phyloP scores from a whole-genome alignment of 306 rosid genomes.

The Begonia fuchsioides region DNA sequence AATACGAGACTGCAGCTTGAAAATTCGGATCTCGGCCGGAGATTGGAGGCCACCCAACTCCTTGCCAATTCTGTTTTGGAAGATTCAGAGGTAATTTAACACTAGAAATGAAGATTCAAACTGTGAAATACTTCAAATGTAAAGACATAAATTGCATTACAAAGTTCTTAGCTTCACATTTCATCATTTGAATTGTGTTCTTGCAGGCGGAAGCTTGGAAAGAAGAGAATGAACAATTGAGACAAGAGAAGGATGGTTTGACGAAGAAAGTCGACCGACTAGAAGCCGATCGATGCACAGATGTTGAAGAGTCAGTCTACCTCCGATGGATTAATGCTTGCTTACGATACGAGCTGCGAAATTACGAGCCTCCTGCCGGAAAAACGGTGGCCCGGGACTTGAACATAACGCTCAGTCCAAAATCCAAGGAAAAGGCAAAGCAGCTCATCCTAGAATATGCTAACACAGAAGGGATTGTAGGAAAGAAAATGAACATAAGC shows the following conservation, averaged over 20 bases:
- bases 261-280: conserved; percentile 45
- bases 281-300: conserved; percentile 42
- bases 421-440: conserved; percentile 78
- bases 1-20: conserved; percentile 43
- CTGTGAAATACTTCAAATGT: too few relatives aligned
- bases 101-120: too few relatives aligned
- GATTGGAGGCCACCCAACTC: conserved; percentile 66
- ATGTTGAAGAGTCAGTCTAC: conserved; percentile 74
- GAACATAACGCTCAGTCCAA: conserved; percentile 56
- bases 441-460: conserved; percentile 79
- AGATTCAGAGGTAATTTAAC: conserved; percentile 58
- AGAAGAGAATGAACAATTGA: conserved; percentile 30
- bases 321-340: conserved; percentile 91
- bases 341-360: conserved; percentile 61
- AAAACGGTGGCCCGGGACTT: conserved; percentile 75
- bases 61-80: conserved; percentile 69
- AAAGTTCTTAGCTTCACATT: too few relatives aligned
- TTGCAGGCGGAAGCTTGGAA: conserved; percentile 33
- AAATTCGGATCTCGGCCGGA: conserved; percentile 44
- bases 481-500: conserved; percentile 15
- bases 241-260: conserved; percentile 32
- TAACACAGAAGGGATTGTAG: conserved; percentile 28
- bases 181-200: neutral
- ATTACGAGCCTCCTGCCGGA: conserved; percentile 48
- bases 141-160: too few relatives aligned